Base-by-base conservation (phyloP, 169 alveolate species). In the Cryptosporidium baileyi region DNA sequence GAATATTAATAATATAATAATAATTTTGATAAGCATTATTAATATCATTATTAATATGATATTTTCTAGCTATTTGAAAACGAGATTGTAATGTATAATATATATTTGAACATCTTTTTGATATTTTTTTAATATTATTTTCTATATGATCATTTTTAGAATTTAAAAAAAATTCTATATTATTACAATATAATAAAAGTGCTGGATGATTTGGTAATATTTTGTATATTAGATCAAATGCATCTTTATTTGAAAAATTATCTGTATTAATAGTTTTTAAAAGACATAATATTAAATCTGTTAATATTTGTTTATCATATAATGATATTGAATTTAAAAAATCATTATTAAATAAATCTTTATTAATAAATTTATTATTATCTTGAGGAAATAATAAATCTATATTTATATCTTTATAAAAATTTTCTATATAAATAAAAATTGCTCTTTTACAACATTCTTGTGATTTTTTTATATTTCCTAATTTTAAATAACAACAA, bases 391-490 rank as follows among this genome's bases (percentile, higher is more conserved):
- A 57, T 11, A 57, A 5, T 19, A 13, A 22, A 57, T 13, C 3
- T 6, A 57, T 3, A 1, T 22, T 57, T 24, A 24, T 9, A 24
- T 57, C 3, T 11, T 13, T 0, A 57, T 19, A 3, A 24, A 22
- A 24, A 3, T 57, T 57, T 17, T 34, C 30, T 28, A 47, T 7
- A 28, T 1, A 30, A 28, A 65, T 36, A 41, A 1, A 49, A 13
- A 74, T 54, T 13, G 61, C 85, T 24, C 85, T 51, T 28, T 22
- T 51, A 22, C 85, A 74, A 30, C 85, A 74, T n/a, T 74, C 85
- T 15, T 26, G 63, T 13, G 85, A 19, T 54, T 30, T 74, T 17
- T 51, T 51, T 2, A 41, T 24, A 1, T 59, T 32, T 3, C 67
- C 67, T 11, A 74, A 26, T 26, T 32, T 60, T 36, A 74, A 47